Conservation (phyloP, 1,284 basidiomycete genomes). For the Omphalotus olearius region DNA sequence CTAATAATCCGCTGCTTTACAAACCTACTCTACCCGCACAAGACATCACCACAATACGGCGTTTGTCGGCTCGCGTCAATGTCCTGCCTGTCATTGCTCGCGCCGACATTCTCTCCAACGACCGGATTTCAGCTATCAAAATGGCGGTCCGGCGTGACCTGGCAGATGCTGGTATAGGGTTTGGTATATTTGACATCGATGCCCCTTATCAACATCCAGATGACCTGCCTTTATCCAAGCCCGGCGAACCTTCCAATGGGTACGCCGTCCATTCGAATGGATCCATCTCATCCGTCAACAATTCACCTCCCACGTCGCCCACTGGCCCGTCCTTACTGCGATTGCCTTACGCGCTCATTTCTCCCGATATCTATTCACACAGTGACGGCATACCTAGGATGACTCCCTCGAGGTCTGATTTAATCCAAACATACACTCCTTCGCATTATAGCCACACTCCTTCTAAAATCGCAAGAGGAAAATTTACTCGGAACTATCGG, state of each 20-base stretch:
- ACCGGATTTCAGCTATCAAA: constrained; percentile 74
- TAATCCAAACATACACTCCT: constrained; percentile 66
- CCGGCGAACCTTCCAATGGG: constrained; percentile 44
- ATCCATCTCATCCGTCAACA: constrained; percentile 37
- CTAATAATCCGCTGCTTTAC: constrained; percentile 61
- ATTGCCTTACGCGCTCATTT: constrained; percentile 73
- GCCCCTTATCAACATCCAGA: constrained; percentile 41
- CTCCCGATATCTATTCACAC: constrained; percentile 77
- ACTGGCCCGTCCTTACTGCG: constrained; percentile 52
- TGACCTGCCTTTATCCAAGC: constrained; percentile 29
- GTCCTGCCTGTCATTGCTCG: constrained; percentile 93
- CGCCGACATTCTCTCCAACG: constrained; percentile 89
- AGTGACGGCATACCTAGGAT: constrained; percentile 66
- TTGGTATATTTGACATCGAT: constrained; percentile 78
- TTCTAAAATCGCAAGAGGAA: constrained; percentile 51
- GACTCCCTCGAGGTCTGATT: constrained; percentile 55
- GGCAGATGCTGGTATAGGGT: constrained; percentile 76
- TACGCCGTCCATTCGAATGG: constrained; percentile 47
- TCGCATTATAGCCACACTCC: constrained; percentile 34
- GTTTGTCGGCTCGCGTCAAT: constrained; percentile 89
- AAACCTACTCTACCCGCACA: constrained; percentile 64
- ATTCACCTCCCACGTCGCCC: constrained; percentile 62
- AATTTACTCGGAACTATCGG: constrained; percentile 66
- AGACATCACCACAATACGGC: constrained; percentile 88
- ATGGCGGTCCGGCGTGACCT: constrained; percentile 73